Percentiles rank a stretch among this genome's conserved stretches.
These are phyloP conservation scores for Meyerozyma carpophila DNA, from an alignment of 1,139 yeast species.

Conservation along the genomic window DNA sequence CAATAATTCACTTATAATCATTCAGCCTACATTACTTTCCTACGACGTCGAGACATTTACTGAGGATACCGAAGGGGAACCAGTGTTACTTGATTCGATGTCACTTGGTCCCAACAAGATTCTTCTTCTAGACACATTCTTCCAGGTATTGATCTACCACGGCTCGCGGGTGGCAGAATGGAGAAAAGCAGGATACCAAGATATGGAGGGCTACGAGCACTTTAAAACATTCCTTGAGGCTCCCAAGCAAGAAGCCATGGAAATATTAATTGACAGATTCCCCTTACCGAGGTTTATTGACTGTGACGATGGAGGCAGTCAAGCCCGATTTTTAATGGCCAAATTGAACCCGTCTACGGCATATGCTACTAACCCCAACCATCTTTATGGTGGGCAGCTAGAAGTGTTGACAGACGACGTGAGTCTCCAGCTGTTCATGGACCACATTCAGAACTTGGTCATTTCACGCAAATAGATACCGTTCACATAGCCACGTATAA, in stretches of 20 bases:
- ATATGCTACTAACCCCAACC: constrained; percentile 40
- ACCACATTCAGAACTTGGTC: constrained; percentile 41
- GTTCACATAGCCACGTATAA: not conserved
- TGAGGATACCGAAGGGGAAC: constrained; percentile 44
- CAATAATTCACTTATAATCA: constrained; percentile 62
- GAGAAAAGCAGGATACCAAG: constrained; percentile 66
- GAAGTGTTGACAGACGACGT: constrained; percentile 66
- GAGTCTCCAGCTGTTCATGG: constrained; percentile 65
- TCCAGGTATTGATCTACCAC: constrained; percentile 66
- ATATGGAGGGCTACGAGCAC: constrained; percentile 57
- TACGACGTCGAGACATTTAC: constrained; percentile 56
- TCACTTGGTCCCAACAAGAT: constrained; percentile 60
- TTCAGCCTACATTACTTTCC: constrained; percentile 68
- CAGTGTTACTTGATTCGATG: constrained; percentile 65
- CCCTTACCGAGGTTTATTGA: constrained; percentile 72
- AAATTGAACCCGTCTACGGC: constrained; percentile 69
- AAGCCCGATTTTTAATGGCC: constrained; percentile 71
- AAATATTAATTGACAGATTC: constrained; percentile 59
- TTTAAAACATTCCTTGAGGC: constrained; percentile 55
- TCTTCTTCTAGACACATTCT: constrained; percentile 65
- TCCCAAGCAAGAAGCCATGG: constrained; percentile 68
- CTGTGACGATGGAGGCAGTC: constrained; percentile 74
- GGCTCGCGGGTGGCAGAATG: constrained; percentile 67
- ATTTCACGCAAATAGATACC: constrained; percentile 14
- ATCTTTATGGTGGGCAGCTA: constrained; percentile 23